Base-by-base conservation (phyloP, 805 yeast genomes). In the Wickerhamiella siamensis region DNA sequence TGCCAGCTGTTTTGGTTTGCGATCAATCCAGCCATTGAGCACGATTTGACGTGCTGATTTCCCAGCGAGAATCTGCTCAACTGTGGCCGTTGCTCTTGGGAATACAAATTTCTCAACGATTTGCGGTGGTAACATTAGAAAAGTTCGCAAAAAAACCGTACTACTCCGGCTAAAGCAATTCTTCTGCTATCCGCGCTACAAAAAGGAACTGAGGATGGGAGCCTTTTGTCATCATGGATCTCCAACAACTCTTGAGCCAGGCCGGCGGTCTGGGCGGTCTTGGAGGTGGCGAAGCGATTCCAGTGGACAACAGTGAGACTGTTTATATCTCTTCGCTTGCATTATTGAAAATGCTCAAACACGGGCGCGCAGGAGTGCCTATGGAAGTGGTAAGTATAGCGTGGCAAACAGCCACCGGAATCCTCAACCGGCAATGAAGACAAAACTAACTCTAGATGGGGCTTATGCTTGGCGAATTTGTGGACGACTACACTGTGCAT, bases 251-350 rank as follows among this genome's bases (percentile, higher is more conserved):
- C 26, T 47, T 58, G 35, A 57, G 54, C 43, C 60, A 55, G 39
- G 51, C 59, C 17, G 58, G 60, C 27, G 58, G 58, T 16, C 53
- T 62, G 40, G 55, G 52, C 18, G 56, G 52, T 17, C 52, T 49
- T 14, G 48, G 53, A 8, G 45, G 50, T 18, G 52, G 52, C 20
- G 95, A 83, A 56, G 75, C 82, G 2, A 88, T 88, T 18, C 81
- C 83, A 36, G 82, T 86, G 41, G 98, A 88, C 63, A 87, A 88
- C 53, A 81, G 95, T 33, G 98, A 91, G 64, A 87, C 97, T 1
- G 95, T 91, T 8, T 83, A 88, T 63, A 86, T 91, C 42, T 91
- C 98, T 33, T 86, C 96, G 32, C 72, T 91, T 54, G 99, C 99
- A 3, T 66, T 91, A 40, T 69, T 91, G 48, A 91, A 91, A 65